Base-by-base conservation (phyloP, 2,329 filamentous ascomycete species). In the Didymellaceae sp. region DNA sequence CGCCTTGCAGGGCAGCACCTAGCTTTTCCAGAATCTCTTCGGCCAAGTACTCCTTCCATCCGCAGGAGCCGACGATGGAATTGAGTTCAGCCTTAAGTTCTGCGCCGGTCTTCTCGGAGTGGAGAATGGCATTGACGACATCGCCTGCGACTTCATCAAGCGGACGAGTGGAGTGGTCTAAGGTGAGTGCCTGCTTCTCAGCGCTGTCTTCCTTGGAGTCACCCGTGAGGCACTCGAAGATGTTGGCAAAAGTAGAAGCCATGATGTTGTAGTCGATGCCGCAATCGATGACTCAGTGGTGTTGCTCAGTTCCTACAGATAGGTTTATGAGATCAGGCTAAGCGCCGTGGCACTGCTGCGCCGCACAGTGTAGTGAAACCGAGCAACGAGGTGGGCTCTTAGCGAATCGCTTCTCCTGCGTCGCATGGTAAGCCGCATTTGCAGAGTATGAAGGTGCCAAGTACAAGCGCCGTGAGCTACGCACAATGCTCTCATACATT, bases 31-130 rank as follows among this genome's bases (percentile, higher is more conserved):
- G 53, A 6, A 69, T 42, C 35, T 54, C 58, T 30, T 71, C 55
- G 0, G 69, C 67, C 13, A 74, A 45, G 21, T 59, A 61, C 35
- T 72, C 61, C 8, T 55, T 66, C 71, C 68, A 75, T 26, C 66
- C 63, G 9, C 52, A 50, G 2, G 56, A 33, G 14, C 61, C 52
- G 11, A 72, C 58, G 22, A 63, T 56, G 32, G 62, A 43, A 20
- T 70, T 58, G n/a, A 72, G 59, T 10, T 59, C 45, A 31, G 54
- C 52, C 5, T 51, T 51, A 0, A 72, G 59, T 3, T 46, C 43
- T 9, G 45, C 31, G 14, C 58, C 51, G n/a, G 52, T 52, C 4
- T 63, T 58, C 10, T 63, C 52, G 21, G 52, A 57, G 6, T 25
- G 25, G 6, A 62, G 22, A 11, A 70, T 49, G n/a, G 55, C 39